A percentile compares a stretch with the other conserved stretches of the same genome.
These are phyloP conservation scores for Trichoderma arundinaceum DNA, from an alignment of 2,329 filamentous ascomycete species.

Conservation along the genomic window DNA sequence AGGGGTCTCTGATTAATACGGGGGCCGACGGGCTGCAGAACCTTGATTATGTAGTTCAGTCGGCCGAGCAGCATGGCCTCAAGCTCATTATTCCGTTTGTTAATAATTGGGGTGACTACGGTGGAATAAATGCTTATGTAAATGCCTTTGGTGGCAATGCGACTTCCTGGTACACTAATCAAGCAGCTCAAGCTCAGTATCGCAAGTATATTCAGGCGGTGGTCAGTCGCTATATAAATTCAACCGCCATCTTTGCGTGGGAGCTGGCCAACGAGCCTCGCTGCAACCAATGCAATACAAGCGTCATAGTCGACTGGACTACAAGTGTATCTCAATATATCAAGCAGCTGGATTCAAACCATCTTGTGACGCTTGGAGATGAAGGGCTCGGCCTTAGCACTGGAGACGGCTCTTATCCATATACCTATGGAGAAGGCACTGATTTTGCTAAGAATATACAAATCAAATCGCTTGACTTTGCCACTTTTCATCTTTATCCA, in stretches of 20 bases:
- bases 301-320: conserved; percentile 58
- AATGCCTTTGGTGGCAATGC: conserved; percentile 61
- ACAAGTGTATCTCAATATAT: conserved; percentile 58
- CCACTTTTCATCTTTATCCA: conserved; percentile 43
- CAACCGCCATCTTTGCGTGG: conserved; percentile 58
- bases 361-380: conserved; percentile 69
- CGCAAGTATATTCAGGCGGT: conserved; percentile 55
- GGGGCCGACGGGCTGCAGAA: conserved; percentile 63
- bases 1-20: conserved; percentile 64
- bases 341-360: conserved; percentile 65
- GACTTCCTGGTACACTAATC: conserved; percentile 62
- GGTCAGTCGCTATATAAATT: conserved; percentile 54
- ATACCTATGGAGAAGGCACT: conserved; percentile 55
- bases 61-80: conserved; percentile 63
- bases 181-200: conserved; percentile 61
- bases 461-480: conserved; percentile 59
- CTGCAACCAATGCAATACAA: conserved; percentile 41
- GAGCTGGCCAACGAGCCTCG: conserved; percentile 44
- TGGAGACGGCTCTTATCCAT: conserved; percentile 58
- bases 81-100: conserved; percentile 70
- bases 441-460: conserved; percentile 58
- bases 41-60: conserved; percentile 66
- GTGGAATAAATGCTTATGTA: conserved; percentile 67
- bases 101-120: conserved; percentile 72
- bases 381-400: conserved; percentile 54